These are phyloP conservation scores for Rhizopogon vulgaris DNA, from an alignment of 768 basidiomycete genomes.

Conservation along the genomic window DNA sequence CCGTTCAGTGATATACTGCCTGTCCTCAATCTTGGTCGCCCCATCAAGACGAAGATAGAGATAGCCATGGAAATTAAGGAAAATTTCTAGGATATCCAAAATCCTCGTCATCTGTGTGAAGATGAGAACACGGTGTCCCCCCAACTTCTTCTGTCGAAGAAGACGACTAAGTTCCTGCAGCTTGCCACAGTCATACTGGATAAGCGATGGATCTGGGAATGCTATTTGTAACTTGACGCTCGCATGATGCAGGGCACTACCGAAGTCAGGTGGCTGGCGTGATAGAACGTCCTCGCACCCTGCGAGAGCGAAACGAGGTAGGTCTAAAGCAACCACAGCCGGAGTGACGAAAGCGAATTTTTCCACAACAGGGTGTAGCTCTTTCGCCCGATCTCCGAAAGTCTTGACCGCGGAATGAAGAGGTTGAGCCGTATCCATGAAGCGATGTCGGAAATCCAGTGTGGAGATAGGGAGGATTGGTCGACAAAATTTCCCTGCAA, in stretches of 20 bases:
- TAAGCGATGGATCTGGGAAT: conserved; percentile 82
- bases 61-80: conserved; percentile 88
- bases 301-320: conserved; percentile 57
- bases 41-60: conserved; percentile 93
- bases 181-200: conserved; percentile 97
- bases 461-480: conserved; percentile 49
- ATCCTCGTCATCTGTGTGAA: conserved; percentile 98
- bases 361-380: conserved; percentile 49
- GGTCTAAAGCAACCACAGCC: conserved; percentile 65
- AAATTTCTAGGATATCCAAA: conserved; percentile 90
- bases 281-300: conserved; percentile 28
- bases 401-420: conserved; percentile 56
- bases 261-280: conserved; percentile 44
- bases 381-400: conserved; percentile 50
- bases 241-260: conserved; percentile 60
- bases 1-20: conserved; percentile 85
- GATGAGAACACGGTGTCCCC: conserved; percentile 85
- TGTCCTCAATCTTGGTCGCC: conserved; percentile 90
- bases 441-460: conserved; percentile 30
- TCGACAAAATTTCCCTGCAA: conserved; percentile 31
- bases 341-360: conserved; percentile 81
- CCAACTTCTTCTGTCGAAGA: conserved; percentile 77
- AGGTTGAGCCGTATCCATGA: conserved; percentile 37
- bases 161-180: conserved; percentile 78
- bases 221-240: conserved; percentile 87